Base-by-base conservation (phyloP, 2,329 filamentous ascomycete genomes). In the Claviceps pusilla region DNA sequence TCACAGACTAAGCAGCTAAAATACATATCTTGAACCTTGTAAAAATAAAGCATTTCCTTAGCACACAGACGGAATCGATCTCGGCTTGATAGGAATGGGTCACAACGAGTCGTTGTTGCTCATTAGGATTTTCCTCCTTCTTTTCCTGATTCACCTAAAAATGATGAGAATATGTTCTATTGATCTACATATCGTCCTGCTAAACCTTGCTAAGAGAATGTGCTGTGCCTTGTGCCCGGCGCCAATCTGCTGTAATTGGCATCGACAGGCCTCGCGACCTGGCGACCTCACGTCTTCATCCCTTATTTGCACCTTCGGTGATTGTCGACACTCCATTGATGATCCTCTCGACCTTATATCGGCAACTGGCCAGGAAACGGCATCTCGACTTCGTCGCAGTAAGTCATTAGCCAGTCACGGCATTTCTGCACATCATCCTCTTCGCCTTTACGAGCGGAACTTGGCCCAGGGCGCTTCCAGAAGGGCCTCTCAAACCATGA, bases 401-500 rank as follows among this genome's bases (percentile, higher is more conserved):
- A 4, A 41, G 37, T 41, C 37, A 16, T 41, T 1, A 41, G 37
- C 37, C 37, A 41, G 4, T 41, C 37, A 16, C 37, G 37, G 14
- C 37, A 41, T 43, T 43, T 43, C 42, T 56, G 7, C 10, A 52
- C 39, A 35, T 58, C 53, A 35, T 55, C 37, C 6, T 51, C 52
- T 28, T 58, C 56, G 12, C 54, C 56, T 29, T 58, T 50, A 4
- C 58, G 47, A 16, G 55, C 31, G n/a, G n/a, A 49, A 45, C 57
- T 56, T 5, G 54, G 56, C 12, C 59, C 59, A 16, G 37, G 42
- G 9, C 57, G 55, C 52, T 54, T 52, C 57, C 57, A 61, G 28
- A 55, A 61, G 9, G 14, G 51, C 28, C 19, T 35, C 45, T 61
- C 57, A 42, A 61, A 62, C 60, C 59, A 59, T 14, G 56, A 49